Evolutionary conservation across 2,329 filamentous ascomycete species (phyloP).

Genomic region (Lecanicillium sp.): DNA sequence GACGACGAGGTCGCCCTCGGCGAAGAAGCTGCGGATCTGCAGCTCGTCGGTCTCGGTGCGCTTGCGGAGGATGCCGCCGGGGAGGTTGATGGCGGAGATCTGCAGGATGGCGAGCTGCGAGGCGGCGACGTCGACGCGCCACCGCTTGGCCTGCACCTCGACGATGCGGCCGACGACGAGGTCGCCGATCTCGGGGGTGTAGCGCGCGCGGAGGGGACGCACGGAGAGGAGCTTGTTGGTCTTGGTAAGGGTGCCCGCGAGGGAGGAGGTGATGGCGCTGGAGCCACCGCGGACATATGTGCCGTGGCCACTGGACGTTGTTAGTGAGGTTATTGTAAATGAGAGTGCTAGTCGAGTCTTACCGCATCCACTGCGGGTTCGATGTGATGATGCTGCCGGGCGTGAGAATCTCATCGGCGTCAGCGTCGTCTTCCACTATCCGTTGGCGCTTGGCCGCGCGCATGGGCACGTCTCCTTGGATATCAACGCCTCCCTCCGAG

Average conservation of each 20-base stretch:
- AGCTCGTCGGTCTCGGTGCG: constrained; percentile 94
- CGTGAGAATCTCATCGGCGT: constrained; percentile 61
- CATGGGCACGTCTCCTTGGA: constrained; percentile 42
- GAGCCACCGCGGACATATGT: constrained; percentile 65
- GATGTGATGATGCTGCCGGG: constrained; percentile 84
- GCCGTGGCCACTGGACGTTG: constrained; percentile 89
- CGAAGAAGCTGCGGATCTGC: constrained; percentile 95
- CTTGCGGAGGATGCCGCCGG: constrained; percentile 84
- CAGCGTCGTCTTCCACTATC: constrained; percentile 20
- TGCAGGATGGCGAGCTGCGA: constrained; percentile 80
- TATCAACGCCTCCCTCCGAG: constrained; percentile 39
- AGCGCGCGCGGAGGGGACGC: constrained; percentile 81
- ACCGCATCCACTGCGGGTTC: constrained; percentile 96
- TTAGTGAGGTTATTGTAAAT: constrained; percentile 7
- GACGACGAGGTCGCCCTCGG: constrained; percentile 87
- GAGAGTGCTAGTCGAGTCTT: constrained; percentile 20
- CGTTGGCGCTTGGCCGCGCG: constrained; percentile 34
- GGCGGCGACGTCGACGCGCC: constrained; percentile 91
- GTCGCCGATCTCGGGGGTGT: constrained; percentile 94
- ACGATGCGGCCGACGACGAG: constrained; percentile 89
- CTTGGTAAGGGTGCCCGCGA: constrained; percentile 83
- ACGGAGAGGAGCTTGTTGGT: constrained; percentile 97
- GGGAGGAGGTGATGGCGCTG: constrained; percentile 75
- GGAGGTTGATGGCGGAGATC: constrained; percentile 86
- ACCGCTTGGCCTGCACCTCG: constrained; percentile 87